Conservation (phyloP, 805 yeast species). For the Pichia deserticola region DNA sequence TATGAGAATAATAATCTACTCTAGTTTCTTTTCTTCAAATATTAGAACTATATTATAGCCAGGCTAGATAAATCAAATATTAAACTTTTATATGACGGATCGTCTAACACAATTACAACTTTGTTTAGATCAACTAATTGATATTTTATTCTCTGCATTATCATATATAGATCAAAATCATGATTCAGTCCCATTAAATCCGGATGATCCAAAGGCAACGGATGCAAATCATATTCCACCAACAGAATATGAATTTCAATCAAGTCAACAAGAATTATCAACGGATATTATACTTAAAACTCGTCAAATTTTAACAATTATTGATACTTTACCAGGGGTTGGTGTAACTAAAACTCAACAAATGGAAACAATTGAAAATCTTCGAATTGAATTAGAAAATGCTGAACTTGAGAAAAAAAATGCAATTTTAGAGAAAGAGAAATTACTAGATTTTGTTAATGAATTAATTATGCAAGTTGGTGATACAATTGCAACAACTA, state of each 20-base stretch:
- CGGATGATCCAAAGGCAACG: conserved; percentile 46
- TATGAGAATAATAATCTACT: too few species aligned
- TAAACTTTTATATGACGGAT: conserved; percentile 52
- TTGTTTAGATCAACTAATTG: conserved; percentile 76
- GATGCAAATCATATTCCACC: conserved; percentile 53
- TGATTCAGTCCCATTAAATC: conserved; percentile 43
- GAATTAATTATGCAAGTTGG: conserved; percentile 56
- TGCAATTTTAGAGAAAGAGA: conserved; percentile 58
- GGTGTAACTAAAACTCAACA: conserved; percentile 78
- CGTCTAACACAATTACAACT: conserved; percentile 84
- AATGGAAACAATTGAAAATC: conserved; percentile 48
- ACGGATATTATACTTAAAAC: conserved; percentile 80
- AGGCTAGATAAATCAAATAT: background rate
- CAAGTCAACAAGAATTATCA: conserved; percentile 67
- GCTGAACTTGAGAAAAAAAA: conserved; percentile 52
- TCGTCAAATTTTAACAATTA: conserved; percentile 76
- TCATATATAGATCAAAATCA: conserved; percentile 76
- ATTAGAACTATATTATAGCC: background rate
- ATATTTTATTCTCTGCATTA: conserved; percentile 71
- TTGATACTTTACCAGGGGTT: conserved; percentile 87
- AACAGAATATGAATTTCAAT: conserved; percentile 27
- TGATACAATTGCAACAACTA: conserved; percentile 42
- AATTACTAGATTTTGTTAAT: conserved; percentile 54
- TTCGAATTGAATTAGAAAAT: conserved; percentile 54
- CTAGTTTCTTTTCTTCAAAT: too few species aligned